These are phyloP conservation scores for Pezicula carpinea DNA, from an alignment of 2,329 filamentous ascomycete genomes.

Conservation along the genomic window DNA sequence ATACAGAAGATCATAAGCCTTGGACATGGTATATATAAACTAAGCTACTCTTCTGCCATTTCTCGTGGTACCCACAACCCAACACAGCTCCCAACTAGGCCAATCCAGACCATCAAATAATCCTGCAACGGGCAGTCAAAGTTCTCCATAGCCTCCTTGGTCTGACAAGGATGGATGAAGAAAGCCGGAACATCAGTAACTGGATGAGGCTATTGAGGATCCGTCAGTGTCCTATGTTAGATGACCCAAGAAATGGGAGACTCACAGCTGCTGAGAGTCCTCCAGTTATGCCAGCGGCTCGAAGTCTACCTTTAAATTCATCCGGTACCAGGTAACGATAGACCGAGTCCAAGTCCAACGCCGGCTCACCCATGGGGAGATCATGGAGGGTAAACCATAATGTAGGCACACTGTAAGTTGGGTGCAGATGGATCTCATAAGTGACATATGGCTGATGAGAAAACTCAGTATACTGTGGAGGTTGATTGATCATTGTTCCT, in stretches of 20 bases:
- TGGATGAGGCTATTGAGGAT: constrained; percentile 54
- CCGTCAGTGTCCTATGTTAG: constrained; percentile 2
- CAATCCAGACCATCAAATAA: constrained; percentile 86
- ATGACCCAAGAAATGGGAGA: constrained; percentile 22
- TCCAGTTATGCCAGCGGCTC: constrained; percentile 58
- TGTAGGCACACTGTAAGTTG: constrained; percentile 70
- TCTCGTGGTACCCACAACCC: constrained; percentile 73
- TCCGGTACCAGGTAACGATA: constrained; percentile 67
- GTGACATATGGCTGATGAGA: constrained; percentile 38
- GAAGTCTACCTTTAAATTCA: constrained; percentile 57
- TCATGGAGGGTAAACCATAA: constrained; percentile 69
- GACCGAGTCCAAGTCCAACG: constrained; percentile 62
- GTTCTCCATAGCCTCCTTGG: constrained; percentile 71
- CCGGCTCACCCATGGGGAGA: constrained; percentile 48
- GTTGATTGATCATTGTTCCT: background rate
- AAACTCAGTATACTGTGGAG: constrained; percentile 20
- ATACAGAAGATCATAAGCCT: background rate
- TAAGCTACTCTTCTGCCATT: constrained; percentile 40
- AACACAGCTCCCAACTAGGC: constrained; percentile 76
- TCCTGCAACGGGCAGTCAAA: constrained; percentile 55
- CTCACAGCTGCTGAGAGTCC: constrained; percentile 74
- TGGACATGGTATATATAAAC: no score
- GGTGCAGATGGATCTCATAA: constrained; percentile 72
- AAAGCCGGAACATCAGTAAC: constrained; percentile 72
- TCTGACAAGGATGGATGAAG: constrained; percentile 90